Conservation (phyloP, 345 rosid species). For the Brassica rapa region DNA sequence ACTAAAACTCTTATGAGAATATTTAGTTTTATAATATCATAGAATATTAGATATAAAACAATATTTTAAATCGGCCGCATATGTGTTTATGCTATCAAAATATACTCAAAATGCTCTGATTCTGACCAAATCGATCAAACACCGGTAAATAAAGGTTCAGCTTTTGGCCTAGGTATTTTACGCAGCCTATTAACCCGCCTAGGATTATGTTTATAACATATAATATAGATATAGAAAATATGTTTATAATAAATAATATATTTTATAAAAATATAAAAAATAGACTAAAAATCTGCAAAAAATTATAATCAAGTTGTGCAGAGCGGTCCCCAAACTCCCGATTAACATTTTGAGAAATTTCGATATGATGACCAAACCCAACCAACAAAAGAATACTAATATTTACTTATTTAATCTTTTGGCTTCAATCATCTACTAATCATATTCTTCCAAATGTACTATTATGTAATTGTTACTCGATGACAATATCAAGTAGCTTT, state of each 20-base stretch:
- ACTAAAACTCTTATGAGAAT: constrained; percentile 7
- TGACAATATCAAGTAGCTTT: constrained; percentile 28
- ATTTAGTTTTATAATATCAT: not conserved
- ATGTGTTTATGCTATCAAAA: not conserved
- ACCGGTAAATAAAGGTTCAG: not conserved
- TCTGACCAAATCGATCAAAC: not conserved
- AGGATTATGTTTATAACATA: not conserved
- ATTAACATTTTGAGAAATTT: constrained; percentile 2
- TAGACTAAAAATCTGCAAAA: not conserved
- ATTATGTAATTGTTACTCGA: not conserved
- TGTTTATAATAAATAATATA: not conserved
- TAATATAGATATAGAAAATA: not conserved
- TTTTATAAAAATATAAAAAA: not conserved
- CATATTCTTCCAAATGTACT: constrained; percentile 33
- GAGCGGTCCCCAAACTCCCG: not conserved
- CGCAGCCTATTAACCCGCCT: not conserved
- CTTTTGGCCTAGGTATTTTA: not conserved
- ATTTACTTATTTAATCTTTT: not conserved
- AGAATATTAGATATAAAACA: not conserved
- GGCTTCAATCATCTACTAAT: constrained; percentile 32
- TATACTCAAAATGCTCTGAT: not conserved
- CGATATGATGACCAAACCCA: constrained; percentile 31
- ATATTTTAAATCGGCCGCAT: not conserved
- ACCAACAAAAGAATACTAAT: constrained; percentile 19
- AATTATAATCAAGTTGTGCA: not conserved